Base-by-base conservation (phyloP, 2,329 filamentous ascomycete genomes). In the Diaporthe aspalathi region DNA sequence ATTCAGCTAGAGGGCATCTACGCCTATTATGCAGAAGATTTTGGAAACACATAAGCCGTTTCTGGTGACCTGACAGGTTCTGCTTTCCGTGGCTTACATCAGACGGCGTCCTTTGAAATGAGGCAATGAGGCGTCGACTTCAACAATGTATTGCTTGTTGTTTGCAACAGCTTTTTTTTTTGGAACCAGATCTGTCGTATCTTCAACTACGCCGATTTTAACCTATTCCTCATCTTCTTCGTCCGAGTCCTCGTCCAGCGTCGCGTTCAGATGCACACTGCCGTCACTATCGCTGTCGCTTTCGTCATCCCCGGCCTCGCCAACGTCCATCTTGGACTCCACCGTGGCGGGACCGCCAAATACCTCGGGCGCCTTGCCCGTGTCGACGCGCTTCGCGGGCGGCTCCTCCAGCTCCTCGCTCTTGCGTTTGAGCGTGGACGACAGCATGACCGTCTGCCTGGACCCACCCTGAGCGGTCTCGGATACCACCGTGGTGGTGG, bases 191-290 rank as follows among this genome's bases (percentile, higher is more conserved):
- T 40, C 22, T 32, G 22, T 14, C 27, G 56, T 11, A 27, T n/a
- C 7, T 45, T 29, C n/a, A 29, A 49, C 20, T 6, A 52, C 6
- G 2, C 32, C 7, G 73, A 74, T 9, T 77, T 75, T 16, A 74
- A 75, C 52, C 29, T 56, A 52, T 53, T 73, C 72, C n/a, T 77
- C 79, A 0, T 80, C 78, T 1, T 81, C 82, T 0, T 85, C 83
- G 0, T 85, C 85, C 1, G 83, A 83, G 12, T 86, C 84, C 20
- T 86, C 86, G 12, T 90, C 88, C 12, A 90, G 78, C 56, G 88
- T 87, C 86, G 89, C 89, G 68, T 89, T 87, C 70, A 90, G 80
- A 78, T 89, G 86, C 16, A 89, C 84, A 71, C 87, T 89, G 68
- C 85, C 87, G 70, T 89, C 87, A 38, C 78, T 79, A 17, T 84